These are phyloP conservation scores for Pseudocercospora fuligena DNA, from an alignment of 2,329 filamentous ascomycete genomes.

Conservation along the genomic window DNA sequence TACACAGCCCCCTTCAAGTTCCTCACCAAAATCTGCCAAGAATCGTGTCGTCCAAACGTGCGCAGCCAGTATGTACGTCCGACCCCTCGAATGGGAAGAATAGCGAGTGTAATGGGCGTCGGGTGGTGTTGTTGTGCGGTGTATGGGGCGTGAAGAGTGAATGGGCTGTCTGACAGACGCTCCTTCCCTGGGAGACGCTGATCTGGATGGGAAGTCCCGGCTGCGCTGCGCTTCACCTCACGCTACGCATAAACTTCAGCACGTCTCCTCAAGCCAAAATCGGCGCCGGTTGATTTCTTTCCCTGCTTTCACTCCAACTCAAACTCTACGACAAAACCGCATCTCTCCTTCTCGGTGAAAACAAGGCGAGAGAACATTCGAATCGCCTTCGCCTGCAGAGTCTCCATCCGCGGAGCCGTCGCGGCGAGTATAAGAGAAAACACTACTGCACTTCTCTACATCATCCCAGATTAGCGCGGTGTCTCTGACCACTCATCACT, in stretches of 20 bases:
- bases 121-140: not conserved
- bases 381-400: not conserved
- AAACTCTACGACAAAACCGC: not conserved
- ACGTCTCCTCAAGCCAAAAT: not conserved
- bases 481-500: constrained; percentile 9
- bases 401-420: not conserved
- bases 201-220: not conserved
- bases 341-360: not conserved
- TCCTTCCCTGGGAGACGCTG: not conserved
- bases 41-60: not conserved
- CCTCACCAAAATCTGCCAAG: constrained; percentile 19
- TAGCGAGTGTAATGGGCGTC: constrained; percentile 14
- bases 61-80: not conserved
- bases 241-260: not conserved
- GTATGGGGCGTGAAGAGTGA: not conserved
- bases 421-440: not conserved
- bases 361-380: constrained; percentile 1
- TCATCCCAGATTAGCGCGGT: constrained; percentile 14
- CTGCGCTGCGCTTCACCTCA: not conserved
- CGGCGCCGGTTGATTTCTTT: not conserved
- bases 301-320: not conserved
- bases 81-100: not conserved
- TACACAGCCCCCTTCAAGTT: constrained; percentile 28
- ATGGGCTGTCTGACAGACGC: not conserved
- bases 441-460: constrained; percentile 1